Base-by-base conservation (phyloP, 73 alveolate species). In the Breviolum minutum region DNA sequence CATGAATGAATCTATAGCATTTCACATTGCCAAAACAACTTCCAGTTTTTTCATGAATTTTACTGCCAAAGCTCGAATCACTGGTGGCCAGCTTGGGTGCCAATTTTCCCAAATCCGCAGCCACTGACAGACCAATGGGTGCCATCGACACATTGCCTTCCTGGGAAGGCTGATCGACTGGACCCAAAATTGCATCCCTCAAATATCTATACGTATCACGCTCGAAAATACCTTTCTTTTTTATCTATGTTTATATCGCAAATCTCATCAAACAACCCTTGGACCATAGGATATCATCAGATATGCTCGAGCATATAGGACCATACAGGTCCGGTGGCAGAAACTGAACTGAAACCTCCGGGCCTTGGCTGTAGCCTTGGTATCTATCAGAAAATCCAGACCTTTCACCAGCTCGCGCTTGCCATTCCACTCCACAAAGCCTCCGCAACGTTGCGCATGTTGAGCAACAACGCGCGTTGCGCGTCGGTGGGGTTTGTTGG, bases 401-500 rank as follows among this genome's bases (percentile, higher is more conserved):
- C 97, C 97, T 61, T 92, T 92, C 32, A 19, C 69, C 80, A 92
- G 62, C 86, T 92, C 97, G 68, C 79, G 69, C 97, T 92, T 74
- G 79, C 97, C 97, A 66, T 92, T 74, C 97, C 97, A 92, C 80
- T 71, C 97, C 54, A 66, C 97, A 22, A 73, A 92, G 83, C 97
- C 97, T 92, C 29, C 76, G 80, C n/a, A 26, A 9, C 11, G 13
- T 22, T 17, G 74, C 74, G 24, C 74, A 13, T 17, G 8, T 8
- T 26, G 61, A n/a, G 29, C 7, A 14, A 76, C 86, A 76, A n/a
- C 86, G 9, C 30, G 8, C 80, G 29, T 17, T 17, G 29, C 30
- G 8, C 17, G 22, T n/a, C n/a, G n/a, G 30, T 70, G 80, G 80
- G 7, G 22, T 7, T 8, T 8, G 29, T 6, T 26, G 80, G 16